phyloP scores from a whole-genome alignment of 2,329 filamentous ascomycete genomes.

The Botrytis elliptica region DNA sequence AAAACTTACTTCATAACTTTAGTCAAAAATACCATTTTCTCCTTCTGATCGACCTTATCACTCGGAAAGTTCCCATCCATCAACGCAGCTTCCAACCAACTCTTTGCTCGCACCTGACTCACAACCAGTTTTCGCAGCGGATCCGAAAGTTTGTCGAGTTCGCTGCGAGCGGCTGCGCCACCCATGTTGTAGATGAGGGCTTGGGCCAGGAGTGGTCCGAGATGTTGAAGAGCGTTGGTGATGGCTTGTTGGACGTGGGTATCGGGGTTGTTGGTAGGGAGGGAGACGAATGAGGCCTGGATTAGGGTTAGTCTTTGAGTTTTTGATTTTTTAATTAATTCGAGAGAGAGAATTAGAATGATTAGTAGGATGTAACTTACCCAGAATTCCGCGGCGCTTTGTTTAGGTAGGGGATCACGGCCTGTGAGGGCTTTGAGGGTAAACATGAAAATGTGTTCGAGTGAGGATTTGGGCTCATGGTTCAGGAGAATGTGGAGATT shows the following conservation, averaged over 20 bases:
- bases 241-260: constrained; percentile 38
- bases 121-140: constrained; percentile 68
- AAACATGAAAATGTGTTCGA: constrained; percentile 70
- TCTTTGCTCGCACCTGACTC: constrained; percentile 53
- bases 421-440: constrained; percentile 67
- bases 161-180: constrained; percentile 67
- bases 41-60: constrained; percentile 54
- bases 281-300: constrained; percentile 50
- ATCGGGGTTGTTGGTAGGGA: constrained; percentile 15
- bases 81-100: constrained; percentile 63
- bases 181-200: constrained; percentile 64
- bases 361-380: constrained; percentile 42
- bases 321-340: background rate
- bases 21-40: constrained; percentile 64
- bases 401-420: constrained; percentile 73
- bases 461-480: constrained; percentile 53
- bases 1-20: constrained; percentile 60
- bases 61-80: constrained; percentile 51
- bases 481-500: constrained; percentile 61
- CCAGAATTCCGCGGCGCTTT: constrained; percentile 73
- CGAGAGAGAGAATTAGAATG: background rate
- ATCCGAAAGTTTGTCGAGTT: constrained; percentile 68
- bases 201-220: constrained; percentile 60
- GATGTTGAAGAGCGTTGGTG: constrained; percentile 52
- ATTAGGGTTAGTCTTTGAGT: constrained; percentile 35